Evolutionary conservation across 2,329 filamentous ascomycete genomes (phyloP).

Genomic region (Tolypocladium ophioglossoides): DNA sequence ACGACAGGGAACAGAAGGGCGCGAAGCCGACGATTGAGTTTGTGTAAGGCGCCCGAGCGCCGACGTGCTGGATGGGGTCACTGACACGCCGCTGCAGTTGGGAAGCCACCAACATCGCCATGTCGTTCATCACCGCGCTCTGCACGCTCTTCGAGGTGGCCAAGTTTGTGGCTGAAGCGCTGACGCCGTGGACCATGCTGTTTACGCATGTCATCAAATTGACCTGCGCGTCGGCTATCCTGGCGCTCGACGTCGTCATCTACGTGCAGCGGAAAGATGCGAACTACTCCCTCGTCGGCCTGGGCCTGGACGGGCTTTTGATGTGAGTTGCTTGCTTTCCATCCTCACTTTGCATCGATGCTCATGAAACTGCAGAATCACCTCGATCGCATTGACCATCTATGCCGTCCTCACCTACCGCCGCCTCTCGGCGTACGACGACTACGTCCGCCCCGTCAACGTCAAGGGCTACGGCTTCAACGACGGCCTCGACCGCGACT

Average conservation of each 20-base stretch:
- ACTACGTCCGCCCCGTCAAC: constrained; percentile 38
- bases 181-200: constrained; percentile 45
- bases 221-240: constrained; percentile 32
- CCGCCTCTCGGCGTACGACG: constrained; percentile 36
- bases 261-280: constrained; percentile 33
- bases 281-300: constrained; percentile 35
- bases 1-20: constrained; percentile 27
- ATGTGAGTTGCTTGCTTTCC: constrained; percentile 33
- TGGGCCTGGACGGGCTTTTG: constrained; percentile 36
- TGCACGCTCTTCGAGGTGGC: constrained; percentile 37
- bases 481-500: constrained; percentile 18
- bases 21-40: constrained; percentile 34
- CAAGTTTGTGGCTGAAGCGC: constrained; percentile 33
- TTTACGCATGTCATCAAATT: constrained; percentile 40
- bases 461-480: constrained; percentile 37
- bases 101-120: constrained; percentile 40
- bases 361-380: constrained; percentile 20
- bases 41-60: constrained; percentile 30
- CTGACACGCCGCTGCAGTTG: constrained; percentile 28
- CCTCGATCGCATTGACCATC: constrained; percentile 29
- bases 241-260: constrained; percentile 42
- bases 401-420: constrained; percentile 38
- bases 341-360: constrained; percentile 5
- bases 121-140: constrained; percentile 35
- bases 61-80: neutral